These are phyloP conservation scores for Pleodorina starrii DNA, from an alignment of 139 green algal genomes.

Conservation along the genomic window DNA sequence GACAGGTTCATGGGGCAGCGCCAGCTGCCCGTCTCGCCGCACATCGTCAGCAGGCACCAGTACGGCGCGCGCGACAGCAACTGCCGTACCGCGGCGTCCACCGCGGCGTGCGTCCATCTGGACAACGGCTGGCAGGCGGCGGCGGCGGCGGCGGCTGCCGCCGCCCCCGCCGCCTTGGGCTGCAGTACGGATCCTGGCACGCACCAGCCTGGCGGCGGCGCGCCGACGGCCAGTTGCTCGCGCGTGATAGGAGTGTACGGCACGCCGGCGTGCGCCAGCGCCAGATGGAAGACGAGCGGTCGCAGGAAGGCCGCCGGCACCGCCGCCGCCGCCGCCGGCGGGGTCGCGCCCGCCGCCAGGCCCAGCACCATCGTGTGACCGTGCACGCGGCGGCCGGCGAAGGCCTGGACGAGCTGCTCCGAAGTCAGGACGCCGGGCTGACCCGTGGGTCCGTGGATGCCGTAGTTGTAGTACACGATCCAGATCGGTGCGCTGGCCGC, in stretches of 20 bases:
- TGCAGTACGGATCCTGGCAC: constrained; percentile 11
- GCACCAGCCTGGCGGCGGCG: constrained; percentile 24
- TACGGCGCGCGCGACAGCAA: constrained; percentile 11
- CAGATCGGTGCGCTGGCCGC: not conserved
- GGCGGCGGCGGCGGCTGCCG: not conserved
- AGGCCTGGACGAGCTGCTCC: not conserved
- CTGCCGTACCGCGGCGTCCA: constrained; percentile 9
- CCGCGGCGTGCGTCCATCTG: not conserved
- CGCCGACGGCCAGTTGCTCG: not conserved
- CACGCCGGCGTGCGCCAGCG: not conserved
- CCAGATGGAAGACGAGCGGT: constrained; percentile 12
- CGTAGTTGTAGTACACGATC: constrained; percentile 31
- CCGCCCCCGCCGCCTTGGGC: not conserved
- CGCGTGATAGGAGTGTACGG: not conserved
- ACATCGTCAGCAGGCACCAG: constrained; percentile 37
- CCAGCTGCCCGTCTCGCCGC: constrained; percentile 18
- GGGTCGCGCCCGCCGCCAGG: not conserved
- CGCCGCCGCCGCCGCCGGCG: too few relatives aligned
- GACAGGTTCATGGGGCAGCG: constrained; percentile 12
- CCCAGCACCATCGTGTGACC: constrained; percentile 30
- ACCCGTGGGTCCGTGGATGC: not conserved
- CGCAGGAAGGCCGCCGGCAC: constrained; percentile 33
- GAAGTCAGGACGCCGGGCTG: not conserved
- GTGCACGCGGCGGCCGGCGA: constrained; percentile 6
- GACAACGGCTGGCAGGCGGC: not conserved